These are phyloP conservation scores for Mucor plumbeus DNA, from an alignment of 371 early-diverging fungal species.

Conservation along the genomic window DNA sequence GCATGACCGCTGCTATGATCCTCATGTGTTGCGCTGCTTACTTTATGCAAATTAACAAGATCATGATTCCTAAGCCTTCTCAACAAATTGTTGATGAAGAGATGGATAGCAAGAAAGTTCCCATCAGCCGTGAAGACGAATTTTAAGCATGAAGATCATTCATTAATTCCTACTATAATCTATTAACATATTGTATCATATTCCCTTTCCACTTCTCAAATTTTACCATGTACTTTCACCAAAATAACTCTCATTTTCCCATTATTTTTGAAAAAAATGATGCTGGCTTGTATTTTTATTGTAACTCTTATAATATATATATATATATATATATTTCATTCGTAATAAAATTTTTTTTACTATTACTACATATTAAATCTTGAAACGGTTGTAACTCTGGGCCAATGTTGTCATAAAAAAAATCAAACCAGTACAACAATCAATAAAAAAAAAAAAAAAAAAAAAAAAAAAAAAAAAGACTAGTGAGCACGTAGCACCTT, in stretches of 20 bases:
- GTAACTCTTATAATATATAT: constrained; percentile 1
- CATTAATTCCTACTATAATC: background rate
- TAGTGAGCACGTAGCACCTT: too few relatives aligned
- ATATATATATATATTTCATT: background rate
- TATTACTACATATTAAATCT: too few relatives aligned
- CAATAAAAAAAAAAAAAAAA: too few relatives aligned
- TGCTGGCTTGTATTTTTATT: constrained; percentile 8
- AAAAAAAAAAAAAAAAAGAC: too few relatives aligned
- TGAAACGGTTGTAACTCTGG: too few relatives aligned
- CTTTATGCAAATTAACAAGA: constrained; percentile 28
- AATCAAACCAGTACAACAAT: too few relatives aligned
- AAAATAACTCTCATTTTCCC: background rate
- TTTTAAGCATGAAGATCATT: constrained; percentile 11
- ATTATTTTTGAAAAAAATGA: background rate
- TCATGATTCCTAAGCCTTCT: constrained; percentile 39
- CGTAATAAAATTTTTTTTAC: background rate
- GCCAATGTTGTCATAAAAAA: too few relatives aligned
- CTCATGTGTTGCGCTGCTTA: constrained; percentile 29
- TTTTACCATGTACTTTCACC: background rate
- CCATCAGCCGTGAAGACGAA: constrained; percentile 20
- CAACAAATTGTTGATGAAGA: constrained; percentile 40
- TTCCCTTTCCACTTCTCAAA: background rate
- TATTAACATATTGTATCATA: background rate
- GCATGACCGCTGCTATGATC: constrained; percentile 37
- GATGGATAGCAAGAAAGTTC: constrained; percentile 21